phyloP scores from a whole-genome alignment of 805 yeast genomes.

The Metschnikowia cubensis region DNA sequence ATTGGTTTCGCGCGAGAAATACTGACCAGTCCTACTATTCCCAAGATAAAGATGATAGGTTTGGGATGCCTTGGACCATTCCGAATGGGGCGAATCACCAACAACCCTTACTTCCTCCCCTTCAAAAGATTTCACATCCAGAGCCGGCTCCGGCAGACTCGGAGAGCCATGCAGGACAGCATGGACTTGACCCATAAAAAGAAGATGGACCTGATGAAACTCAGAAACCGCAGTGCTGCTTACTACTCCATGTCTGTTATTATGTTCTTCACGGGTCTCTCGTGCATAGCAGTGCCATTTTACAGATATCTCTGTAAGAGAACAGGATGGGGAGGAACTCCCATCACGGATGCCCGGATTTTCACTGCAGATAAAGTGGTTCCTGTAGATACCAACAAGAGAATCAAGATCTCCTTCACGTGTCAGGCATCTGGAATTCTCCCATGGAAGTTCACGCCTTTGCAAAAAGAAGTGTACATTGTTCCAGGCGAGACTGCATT shows the following conservation, averaged over 20 bases:
- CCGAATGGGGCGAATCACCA: not conserved
- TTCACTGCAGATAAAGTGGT: slow-evolving; percentile 84
- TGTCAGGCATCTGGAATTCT: slow-evolving; percentile 85
- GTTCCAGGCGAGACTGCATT: slow-evolving; percentile 97
- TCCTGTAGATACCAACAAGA: slow-evolving; percentile 81
- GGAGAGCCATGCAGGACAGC: slow-evolving; percentile 2
- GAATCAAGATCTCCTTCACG: slow-evolving; percentile 82
- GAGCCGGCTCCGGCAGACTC: slow-evolving; percentile 1
- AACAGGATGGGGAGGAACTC: slow-evolving; percentile 95
- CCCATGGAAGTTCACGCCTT: slow-evolving; percentile 95
- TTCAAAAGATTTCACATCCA: not conserved
- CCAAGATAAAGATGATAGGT: not conserved
- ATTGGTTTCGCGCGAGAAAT: not conserved
- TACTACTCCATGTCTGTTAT: slow-evolving; percentile 68
- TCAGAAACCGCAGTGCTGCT: slow-evolving; percentile 51
- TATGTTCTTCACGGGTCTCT: slow-evolving; percentile 65
- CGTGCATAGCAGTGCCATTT: slow-evolving; percentile 89
- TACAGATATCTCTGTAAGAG: slow-evolving; percentile 89
- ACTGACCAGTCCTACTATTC: not conserved
- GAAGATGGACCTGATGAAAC: slow-evolving; percentile 27
- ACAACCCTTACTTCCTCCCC: not conserved
- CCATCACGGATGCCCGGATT: slow-evolving; percentile 75
- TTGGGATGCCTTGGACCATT: not conserved
- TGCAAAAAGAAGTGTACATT: slow-evolving; percentile 87
- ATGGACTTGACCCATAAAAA: slow-evolving; percentile 14